phyloP scores from a whole-genome alignment of 345 rosid species.

The Gossypium raimondii region DNA sequence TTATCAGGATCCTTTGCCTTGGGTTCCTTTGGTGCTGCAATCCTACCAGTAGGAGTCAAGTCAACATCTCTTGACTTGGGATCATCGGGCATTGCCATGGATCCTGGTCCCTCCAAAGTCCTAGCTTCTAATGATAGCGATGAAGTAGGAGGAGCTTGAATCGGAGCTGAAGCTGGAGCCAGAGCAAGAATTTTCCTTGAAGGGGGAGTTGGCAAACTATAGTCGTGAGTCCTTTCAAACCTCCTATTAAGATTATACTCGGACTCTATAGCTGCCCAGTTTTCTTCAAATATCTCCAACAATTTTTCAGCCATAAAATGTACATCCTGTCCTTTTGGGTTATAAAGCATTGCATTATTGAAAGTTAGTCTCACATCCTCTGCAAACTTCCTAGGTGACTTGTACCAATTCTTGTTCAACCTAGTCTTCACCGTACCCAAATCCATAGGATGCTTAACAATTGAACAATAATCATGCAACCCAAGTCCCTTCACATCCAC shows the following conservation, averaged over 20 bases:
- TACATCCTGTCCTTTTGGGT: conserved; percentile 81
- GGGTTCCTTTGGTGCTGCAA: conserved; percentile 38
- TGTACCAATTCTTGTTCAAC: conserved; percentile 57
- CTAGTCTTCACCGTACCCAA: conserved; percentile 76
- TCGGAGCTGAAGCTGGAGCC: conserved; percentile 7
- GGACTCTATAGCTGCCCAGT: conserved; percentile 49
- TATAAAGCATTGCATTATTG: conserved; percentile 76
- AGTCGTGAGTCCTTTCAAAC: conserved; percentile 21
- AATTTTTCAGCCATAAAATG: conserved; percentile 62
- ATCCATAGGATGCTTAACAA: conserved; percentile 88
- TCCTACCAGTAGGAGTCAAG: conserved; percentile 26
- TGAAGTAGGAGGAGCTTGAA: conserved; percentile 6
- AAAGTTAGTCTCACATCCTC: conserved; percentile 85
- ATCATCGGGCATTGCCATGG: conserved; percentile 35
- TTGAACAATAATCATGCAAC: conserved; percentile 65
- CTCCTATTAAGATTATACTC: conserved; percentile 34
- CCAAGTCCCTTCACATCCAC: conserved; percentile 75
- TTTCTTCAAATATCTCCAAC: conserved; percentile 58
- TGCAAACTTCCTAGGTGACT: conserved; percentile 68
- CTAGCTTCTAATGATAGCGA: conserved; percentile 20
- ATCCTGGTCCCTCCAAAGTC: conserved; percentile 40
- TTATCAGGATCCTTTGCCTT: conserved; percentile 33
- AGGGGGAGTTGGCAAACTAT: conserved; percentile 24
- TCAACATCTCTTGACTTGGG: conserved; percentile 22
- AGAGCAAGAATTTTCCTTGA: conserved; percentile 23